Evolutionary conservation across 2,329 filamentous ascomycete species (phyloP).

Genomic region (Neodidymelliopsis sp.): DNA sequence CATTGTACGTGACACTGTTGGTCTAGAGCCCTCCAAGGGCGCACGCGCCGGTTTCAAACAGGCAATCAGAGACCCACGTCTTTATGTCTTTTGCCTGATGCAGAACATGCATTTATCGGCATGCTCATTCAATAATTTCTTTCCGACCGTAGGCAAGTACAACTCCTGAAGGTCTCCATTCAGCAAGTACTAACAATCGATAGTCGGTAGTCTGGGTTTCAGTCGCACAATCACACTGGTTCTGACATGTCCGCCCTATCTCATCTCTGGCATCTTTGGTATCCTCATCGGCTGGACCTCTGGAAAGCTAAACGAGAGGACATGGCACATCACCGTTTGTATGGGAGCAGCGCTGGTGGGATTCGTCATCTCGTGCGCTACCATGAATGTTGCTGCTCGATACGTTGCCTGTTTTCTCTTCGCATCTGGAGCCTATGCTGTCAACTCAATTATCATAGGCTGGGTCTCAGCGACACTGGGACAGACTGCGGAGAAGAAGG

Average conservation of each 20-base stretch:
- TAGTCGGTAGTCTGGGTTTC: slow-evolving; percentile 52
- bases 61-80: slow-evolving; percentile 58
- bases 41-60: slow-evolving; percentile 60
- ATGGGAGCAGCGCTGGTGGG: slow-evolving; percentile 49
- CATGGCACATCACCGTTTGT: slow-evolving; percentile 50
- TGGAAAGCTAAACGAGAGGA: slow-evolving; percentile 50
- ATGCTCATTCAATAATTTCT: slow-evolving; percentile 52
- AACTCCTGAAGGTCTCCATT: too few species aligned
- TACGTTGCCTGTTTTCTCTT: slow-evolving; percentile 39
- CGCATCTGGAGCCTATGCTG: slow-evolving; percentile 29
- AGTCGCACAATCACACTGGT: slow-evolving; percentile 59
- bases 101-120: slow-evolving; percentile 61
- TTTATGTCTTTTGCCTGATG: slow-evolving; percentile 63
- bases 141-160: not conserved
- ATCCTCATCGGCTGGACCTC: slow-evolving; percentile 46
- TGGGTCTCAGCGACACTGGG: slow-evolving; percentile 54
- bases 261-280: slow-evolving; percentile 33
- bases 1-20: slow-evolving; percentile 57
- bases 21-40: slow-evolving; percentile 52
- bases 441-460: slow-evolving; percentile 45
- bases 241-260: slow-evolving; percentile 50
- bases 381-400: slow-evolving; percentile 45
- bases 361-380: slow-evolving; percentile 48
- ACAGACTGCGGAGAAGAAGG: slow-evolving; percentile 55
- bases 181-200: too few species aligned